These are phyloP conservation scores for Diaporthe sp. DNA, from an alignment of 2,329 filamentous ascomycete species.

Conservation along the genomic window DNA sequence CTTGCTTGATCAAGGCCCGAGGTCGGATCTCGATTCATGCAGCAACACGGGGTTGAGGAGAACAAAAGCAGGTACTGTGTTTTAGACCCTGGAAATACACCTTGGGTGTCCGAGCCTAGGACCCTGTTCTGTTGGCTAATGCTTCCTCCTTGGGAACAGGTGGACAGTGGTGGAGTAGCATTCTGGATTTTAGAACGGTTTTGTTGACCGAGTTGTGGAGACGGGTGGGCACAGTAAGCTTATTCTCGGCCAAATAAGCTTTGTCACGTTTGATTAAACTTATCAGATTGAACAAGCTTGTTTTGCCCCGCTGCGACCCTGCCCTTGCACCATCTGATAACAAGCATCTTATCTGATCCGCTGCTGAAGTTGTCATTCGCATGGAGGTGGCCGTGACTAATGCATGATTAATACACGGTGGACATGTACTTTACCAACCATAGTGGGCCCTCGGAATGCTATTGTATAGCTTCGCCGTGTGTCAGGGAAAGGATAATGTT, in stretches of 20 bases:
- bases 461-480: background rate
- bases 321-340: background rate
- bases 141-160: background rate
- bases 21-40: background rate
- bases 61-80: background rate
- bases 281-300: constrained; percentile 20
- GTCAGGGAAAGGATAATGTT: no score
- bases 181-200: background rate
- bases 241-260: constrained; percentile 3
- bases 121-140: background rate
- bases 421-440: background rate
- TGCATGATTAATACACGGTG: background rate
- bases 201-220: background rate
- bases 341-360: constrained; percentile 20
- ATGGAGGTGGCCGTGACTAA: background rate
- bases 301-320: background rate
- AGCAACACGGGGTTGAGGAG: background rate
- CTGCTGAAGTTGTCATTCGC: background rate
- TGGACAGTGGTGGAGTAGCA: constrained; percentile 5
- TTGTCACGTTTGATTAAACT: constrained; percentile 2
- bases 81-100: background rate
- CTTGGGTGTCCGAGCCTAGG: background rate
- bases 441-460: background rate
- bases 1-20: background rate
- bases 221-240: background rate